Conservation (phyloP, 257 asterid genomes). For the Przewalskia tangutica region DNA sequence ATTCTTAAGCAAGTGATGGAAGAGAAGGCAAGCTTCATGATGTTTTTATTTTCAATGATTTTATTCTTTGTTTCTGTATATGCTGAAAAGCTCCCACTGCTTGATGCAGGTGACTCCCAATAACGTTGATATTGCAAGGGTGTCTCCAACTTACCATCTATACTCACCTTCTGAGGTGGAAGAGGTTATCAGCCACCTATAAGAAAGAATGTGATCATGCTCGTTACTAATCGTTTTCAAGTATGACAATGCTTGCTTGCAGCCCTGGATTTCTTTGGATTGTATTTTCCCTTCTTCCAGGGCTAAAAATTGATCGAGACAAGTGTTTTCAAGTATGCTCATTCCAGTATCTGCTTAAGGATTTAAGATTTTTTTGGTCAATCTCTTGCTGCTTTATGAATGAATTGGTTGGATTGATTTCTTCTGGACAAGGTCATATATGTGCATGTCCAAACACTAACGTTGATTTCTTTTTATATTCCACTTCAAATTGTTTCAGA, state of each 20-base stretch:
- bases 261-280: neutral
- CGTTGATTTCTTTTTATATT: neutral
- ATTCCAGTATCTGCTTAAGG: neutral
- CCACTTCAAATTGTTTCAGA: neutral
- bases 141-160: constrained; percentile 56
- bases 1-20: constrained; percentile 61
- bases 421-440: neutral
- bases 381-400: neutral
- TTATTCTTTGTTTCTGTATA: neutral
- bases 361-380: neutral
- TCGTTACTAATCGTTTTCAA: neutral
- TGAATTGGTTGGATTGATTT: neutral
- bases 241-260: neutral
- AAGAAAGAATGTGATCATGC: neutral
- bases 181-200: constrained; percentile 48
- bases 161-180: constrained; percentile 53
- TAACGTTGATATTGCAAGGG: constrained; percentile 66
- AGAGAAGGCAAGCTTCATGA: constrained; percentile 36
- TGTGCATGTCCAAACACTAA: neutral
- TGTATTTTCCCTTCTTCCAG: neutral
- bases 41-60: neutral
- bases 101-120: constrained; percentile 51
- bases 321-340: neutral
- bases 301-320: neutral
- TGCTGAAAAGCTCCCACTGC: neutral